Conservation (phyloP, 78 protist species). For the Tieghemostelium lacteum region DNA sequence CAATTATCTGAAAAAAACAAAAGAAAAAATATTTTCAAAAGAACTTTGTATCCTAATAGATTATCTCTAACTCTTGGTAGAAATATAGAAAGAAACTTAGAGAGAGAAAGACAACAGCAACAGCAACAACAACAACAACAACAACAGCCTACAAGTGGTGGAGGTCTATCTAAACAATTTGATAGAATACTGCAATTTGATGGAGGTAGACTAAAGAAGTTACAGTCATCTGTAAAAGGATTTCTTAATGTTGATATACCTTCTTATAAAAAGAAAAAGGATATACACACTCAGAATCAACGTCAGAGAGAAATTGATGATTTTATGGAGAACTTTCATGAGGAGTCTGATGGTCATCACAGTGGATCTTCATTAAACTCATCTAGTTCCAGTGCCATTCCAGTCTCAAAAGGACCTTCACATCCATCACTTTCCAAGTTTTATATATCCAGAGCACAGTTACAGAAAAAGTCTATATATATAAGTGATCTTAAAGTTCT, state of each 20-base stretch:
- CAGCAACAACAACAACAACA: neutral
- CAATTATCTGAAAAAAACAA: slow-evolving; percentile 13
- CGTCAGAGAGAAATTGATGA: neutral
- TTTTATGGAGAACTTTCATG: neutral
- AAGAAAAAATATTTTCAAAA: slow-evolving; percentile 25
- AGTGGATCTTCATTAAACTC: neutral
- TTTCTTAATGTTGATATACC: slow-evolving; percentile 26
- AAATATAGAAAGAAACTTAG: slow-evolving; percentile 2
- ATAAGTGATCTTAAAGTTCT: neutral
- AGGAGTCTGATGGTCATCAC: neutral
- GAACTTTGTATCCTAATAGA: slow-evolving; percentile 45
- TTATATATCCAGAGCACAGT: neutral
- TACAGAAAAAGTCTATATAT: neutral
- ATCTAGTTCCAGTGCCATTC: neutral
- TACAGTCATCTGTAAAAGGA: slow-evolving; percentile 21
- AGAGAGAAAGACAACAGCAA: neutral
- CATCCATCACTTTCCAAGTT: neutral
- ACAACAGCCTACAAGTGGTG: neutral
- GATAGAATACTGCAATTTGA: slow-evolving; percentile 30
- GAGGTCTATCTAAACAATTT: neutral
- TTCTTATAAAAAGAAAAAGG: slow-evolving; percentile 2
- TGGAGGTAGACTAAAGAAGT: slow-evolving; percentile 29
- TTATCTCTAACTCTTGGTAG: slow-evolving; percentile 37
- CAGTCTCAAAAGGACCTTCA: neutral
- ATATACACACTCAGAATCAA: neutral